Percentiles rank a stretch among this genome's conserved stretches.
Conservation (phyloP, 768 basidiomycete species). For the Pisolithus sp. region DNA sequence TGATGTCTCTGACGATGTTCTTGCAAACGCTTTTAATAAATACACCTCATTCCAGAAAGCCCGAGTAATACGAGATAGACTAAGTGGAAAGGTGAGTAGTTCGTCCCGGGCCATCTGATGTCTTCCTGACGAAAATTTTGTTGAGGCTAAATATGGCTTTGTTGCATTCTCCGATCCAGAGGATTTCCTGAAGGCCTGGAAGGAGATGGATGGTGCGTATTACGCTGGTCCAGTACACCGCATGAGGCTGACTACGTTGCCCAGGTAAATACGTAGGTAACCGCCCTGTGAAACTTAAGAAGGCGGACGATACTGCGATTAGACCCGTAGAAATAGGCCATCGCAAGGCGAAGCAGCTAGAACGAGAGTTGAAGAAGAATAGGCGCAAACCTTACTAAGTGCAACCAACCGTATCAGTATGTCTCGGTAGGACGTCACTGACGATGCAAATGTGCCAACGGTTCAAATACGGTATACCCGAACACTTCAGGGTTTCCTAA, state of each 20-base stretch:
- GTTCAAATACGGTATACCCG: not conserved
- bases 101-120: not conserved
- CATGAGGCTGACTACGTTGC: slow-evolving; percentile 2
- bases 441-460: too few species aligned
- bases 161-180: slow-evolving; percentile 98
- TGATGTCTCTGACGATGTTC: slow-evolving; percentile 93
- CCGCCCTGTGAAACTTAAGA: slow-evolving; percentile 93
- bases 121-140: slow-evolving; percentile 3
- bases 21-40: slow-evolving; percentile 88
- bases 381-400: slow-evolving; percentile 72
- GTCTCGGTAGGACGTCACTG: not conserved
- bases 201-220: slow-evolving; percentile 92
- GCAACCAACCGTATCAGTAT: not conserved
- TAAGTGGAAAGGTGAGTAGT: slow-evolving; percentile 78
- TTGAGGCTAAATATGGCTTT: slow-evolving; percentile 92
- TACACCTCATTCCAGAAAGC: slow-evolving; percentile 93
- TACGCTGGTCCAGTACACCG: not conserved
- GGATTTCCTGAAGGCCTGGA: slow-evolving; percentile 97
- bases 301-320: slow-evolving; percentile 82
- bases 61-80: slow-evolving; percentile 87
- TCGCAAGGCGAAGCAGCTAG: slow-evolving; percentile 84
- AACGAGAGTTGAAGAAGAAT: slow-evolving; percentile 89
- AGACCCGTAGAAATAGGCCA: slow-evolving; percentile 91
- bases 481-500: not conserved
- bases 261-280: slow-evolving; percentile 97